Base-by-base conservation (phyloP, 345 rosid genomes). In the Nasturtium officinale region DNA sequence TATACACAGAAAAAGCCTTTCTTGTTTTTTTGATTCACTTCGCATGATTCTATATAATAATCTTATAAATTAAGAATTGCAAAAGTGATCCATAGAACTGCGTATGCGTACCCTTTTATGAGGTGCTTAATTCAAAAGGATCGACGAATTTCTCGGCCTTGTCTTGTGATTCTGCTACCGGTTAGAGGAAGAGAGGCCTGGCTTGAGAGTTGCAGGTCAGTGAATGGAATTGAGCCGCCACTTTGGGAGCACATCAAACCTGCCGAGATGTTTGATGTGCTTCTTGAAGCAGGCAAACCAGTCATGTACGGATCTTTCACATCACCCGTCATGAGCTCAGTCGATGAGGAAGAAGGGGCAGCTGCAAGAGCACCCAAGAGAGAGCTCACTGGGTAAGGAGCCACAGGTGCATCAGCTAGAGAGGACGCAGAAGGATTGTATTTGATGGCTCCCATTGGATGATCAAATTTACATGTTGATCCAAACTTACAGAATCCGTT, bases 341-440 rank as follows among this genome's bases (percentile, higher is more conserved):
- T 79, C 63, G 87, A 79, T 7, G 91, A 75, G 4, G 87, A 83
- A 37, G 96, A 79, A 42, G 96, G 87, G 21, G 84, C 87, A 0
- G 38, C 52, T 48, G 45, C 67, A 0, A 85, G 82, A 59, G 87
- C 84, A 37, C 87, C 90, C 3, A 88, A 70, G 67, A 86, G 86
- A 69, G 96, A 84, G 73, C 89, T 89, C 60, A 89, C 90, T 23
- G 90, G 95, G 68, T 88, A 92, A 8, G 98, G 96, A 45, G 95
- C 84, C 73, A 90, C 91, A 0, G 98, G 95, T 79, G 85, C 83
- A 68, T 92, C 98, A 63, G 86, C 71, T 16, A 92, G 94, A 53
- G 98, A 88, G 16, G 98, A 92, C 1, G 95, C 90, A 9, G 98
- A 92, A 38, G 95, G 90, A 73, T 89, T 92, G 86, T 90, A 90